Evolutionary conservation across 139 green algal genomes (phyloP).

Genomic region (Chlamydomonas urium): DNA sequence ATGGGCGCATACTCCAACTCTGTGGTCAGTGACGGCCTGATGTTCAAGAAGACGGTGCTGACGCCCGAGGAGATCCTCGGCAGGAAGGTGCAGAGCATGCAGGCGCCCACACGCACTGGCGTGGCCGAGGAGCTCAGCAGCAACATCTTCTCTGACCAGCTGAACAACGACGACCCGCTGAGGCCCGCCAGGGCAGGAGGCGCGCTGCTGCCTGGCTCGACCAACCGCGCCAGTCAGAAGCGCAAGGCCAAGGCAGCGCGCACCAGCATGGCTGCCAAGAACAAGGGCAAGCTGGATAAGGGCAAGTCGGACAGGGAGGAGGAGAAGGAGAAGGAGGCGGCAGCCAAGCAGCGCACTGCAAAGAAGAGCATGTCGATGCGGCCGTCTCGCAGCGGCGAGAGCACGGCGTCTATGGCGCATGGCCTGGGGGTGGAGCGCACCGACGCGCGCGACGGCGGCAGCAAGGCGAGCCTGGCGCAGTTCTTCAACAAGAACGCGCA

Average conservation of each 20-base stretch:
- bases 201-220: constrained; percentile 8
- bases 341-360: background rate
- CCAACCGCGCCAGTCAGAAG: constrained; percentile 2
- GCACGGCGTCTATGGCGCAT: too few relatives aligned
- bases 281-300: background rate
- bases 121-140: too few relatives aligned
- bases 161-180: too few relatives aligned
- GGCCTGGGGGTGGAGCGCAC: too few relatives aligned
- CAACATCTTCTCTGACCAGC: too few relatives aligned
- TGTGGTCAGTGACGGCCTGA: constrained; percentile 35
- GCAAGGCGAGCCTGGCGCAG: too few relatives aligned
- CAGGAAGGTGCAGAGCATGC: too few relatives aligned
- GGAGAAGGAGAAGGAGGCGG: background rate
- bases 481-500: too few relatives aligned
- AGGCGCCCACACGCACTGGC: too few relatives aligned
- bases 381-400: background rate
- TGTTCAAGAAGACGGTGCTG: constrained; percentile 47
- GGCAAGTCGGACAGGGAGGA: background rate
- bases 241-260: too few relatives aligned
- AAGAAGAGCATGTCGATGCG: background rate
- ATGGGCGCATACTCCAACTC: constrained; percentile 16
- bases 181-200: too few relatives aligned
- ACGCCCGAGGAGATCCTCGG: constrained; percentile 42
- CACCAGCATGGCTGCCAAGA: background rate
- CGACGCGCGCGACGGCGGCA: too few relatives aligned